These are phyloP conservation scores for Lactarius sp. DNA, from an alignment of 768 basidiomycete species.

Conservation along the genomic window DNA sequence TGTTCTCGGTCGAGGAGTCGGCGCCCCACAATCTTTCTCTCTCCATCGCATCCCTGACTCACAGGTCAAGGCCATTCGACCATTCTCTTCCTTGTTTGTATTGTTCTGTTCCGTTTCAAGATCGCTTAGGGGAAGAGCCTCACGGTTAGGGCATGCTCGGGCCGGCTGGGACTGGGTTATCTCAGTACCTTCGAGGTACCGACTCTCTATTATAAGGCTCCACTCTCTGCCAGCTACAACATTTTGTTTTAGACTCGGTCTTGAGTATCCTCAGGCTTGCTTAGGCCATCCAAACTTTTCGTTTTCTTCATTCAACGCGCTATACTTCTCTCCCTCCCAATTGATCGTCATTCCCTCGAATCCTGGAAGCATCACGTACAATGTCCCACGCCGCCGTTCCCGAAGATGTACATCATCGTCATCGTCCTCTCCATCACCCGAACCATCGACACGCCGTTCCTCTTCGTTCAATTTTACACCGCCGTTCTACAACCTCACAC, in stretches of 20 bases:
- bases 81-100: conserved; percentile 2
- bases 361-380: conserved; percentile 7
- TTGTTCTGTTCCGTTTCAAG: conserved; percentile 12
- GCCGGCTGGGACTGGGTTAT: background rate
- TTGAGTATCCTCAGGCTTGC: background rate
- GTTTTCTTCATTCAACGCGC: conserved; percentile 1
- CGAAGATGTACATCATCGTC: conserved; percentile 6
- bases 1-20: conserved; percentile 12
- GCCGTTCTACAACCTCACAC: conserved; percentile 5
- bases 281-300: background rate
- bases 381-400: conserved; percentile 19
- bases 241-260: background rate
- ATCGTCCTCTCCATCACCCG: conserved; percentile 12
- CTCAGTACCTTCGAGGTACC: background rate
- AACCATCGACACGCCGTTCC: conserved; percentile 21
- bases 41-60: background rate
- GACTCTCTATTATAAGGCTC: conserved; percentile 11
- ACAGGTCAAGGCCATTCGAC: background rate
- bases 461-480: conserved; percentile 18
- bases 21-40: background rate
- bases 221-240: background rate
- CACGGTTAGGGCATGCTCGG: conserved; percentile 13
- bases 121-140: conserved; percentile 2
- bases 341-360: background rate
- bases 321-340: background rate